Evolutionary conservation across 495 filamentous ascomycete genomes (phyloP).

Genomic region (Aspergillus avenaceus): DNA sequence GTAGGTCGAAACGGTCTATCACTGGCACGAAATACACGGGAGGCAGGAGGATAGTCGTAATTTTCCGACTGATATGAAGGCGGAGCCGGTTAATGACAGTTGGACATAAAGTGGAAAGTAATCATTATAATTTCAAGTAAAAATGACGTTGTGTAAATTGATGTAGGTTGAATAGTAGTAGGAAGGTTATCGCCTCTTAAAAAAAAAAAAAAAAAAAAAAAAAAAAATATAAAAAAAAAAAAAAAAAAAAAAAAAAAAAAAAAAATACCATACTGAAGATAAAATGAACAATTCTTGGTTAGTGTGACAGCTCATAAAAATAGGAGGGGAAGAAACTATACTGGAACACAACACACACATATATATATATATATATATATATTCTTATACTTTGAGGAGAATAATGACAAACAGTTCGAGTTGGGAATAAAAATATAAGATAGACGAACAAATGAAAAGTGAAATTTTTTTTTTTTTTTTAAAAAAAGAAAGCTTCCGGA

Average conservation of each 20-base stretch:
- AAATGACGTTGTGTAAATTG: neutral
- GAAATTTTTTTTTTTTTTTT: too few relatives aligned
- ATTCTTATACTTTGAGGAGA: too few relatives aligned
- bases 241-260: too few relatives aligned
- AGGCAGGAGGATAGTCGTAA: slow-evolving; percentile 52
- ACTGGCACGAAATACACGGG: slow-evolving; percentile 24
- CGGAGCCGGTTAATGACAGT: slow-evolving; percentile 15
- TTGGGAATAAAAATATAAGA: too few relatives aligned
- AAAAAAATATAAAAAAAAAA: too few relatives aligned
- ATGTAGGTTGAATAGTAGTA: too few relatives aligned
- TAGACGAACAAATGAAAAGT: neutral
- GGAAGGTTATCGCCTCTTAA: too few relatives aligned
- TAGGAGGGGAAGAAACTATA: slow-evolving; percentile 9
- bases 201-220: too few relatives aligned
- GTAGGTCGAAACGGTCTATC: slow-evolving; percentile 15
- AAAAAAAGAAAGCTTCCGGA: too few relatives aligned
- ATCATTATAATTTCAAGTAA: neutral
- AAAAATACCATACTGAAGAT: slow-evolving; percentile 18
- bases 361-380: too few relatives aligned
- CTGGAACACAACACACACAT: too few relatives aligned
- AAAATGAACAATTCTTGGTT: slow-evolving; percentile 4
- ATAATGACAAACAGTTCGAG: too few relatives aligned
- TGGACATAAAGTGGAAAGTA: neutral
- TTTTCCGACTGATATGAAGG: slow-evolving; percentile 51
- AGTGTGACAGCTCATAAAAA: slow-evolving; percentile 1